phyloP scores from a whole-genome alignment of 371 early-diverging fungal genomes.

The Apophysomyces elegans region DNA sequence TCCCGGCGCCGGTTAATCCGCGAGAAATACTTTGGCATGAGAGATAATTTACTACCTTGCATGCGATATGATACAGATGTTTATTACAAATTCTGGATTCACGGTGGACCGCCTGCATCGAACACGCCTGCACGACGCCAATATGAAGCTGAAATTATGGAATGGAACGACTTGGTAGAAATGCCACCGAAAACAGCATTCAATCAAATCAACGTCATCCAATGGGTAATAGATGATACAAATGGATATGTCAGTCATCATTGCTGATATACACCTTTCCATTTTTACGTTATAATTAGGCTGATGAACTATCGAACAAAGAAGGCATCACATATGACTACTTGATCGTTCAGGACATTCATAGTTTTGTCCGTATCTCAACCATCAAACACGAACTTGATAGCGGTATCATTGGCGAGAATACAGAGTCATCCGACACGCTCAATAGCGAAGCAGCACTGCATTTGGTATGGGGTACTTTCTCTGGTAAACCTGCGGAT shows the following conservation, averaged over 20 bases:
- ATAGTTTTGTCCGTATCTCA: constrained; percentile 35
- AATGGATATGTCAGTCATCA: not conserved
- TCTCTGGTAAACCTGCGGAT: constrained; percentile 16
- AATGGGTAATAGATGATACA: constrained; percentile 37
- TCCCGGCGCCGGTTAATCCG: constrained; percentile 55
- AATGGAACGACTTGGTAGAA: constrained; percentile 51
- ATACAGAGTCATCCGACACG: constrained; percentile 22
- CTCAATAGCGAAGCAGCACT: constrained; percentile 17
- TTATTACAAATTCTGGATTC: constrained; percentile 56
- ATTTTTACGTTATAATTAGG: constrained; percentile 12
- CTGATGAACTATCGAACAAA: constrained; percentile 14
- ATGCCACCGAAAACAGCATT: constrained; percentile 20
- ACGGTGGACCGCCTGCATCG: constrained; percentile 43
- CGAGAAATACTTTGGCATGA: constrained; percentile 55
- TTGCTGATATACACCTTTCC: not conserved
- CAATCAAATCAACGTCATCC: constrained; percentile 36
- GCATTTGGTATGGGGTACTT: constrained; percentile 34
- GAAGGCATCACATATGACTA: constrained; percentile 42
- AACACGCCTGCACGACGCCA: constrained; percentile 39
- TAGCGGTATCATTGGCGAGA: constrained; percentile 21
- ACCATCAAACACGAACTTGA: constrained; percentile 26
- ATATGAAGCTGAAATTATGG: constrained; percentile 61
- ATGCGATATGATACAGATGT: constrained; percentile 48
- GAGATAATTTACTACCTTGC: constrained; percentile 59
- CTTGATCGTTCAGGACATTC: constrained; percentile 43